Evolutionary conservation across 306 rosid genomes (phyloP), one percentile per base, ranked within the genome.

Genomic region (Parietaria judaica): DNA sequence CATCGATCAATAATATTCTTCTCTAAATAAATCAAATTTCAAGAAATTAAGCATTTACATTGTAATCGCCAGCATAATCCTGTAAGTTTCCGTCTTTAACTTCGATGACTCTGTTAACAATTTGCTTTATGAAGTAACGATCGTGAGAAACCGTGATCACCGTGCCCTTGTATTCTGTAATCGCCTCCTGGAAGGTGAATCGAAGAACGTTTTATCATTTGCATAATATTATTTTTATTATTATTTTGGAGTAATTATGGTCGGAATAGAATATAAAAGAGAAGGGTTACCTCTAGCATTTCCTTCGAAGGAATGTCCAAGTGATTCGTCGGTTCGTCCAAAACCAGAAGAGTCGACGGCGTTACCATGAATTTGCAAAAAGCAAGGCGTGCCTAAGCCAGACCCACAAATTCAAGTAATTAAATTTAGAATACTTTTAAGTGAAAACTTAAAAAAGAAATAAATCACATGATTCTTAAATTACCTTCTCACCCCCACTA

Each of bases 401-500:
- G 75, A 23, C 31, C 31, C 72, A 59, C 14, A 75, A 60, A 60
- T 14, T 16, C 59, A 49, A 68, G 47, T 41, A 58, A 45, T 63
- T 36, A 9, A 74, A 41, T 61, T 63, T 14, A 66, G 38, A 45
- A 68, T 60, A 63, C 70, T 23, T 23, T 23, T 23, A 23, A 12
- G 41, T 11, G 4, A 6, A 69, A 45, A 5, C 45, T 1, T 41
- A 41, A 41, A 5, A 5, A 5, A 36, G 61, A 23, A 23, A 7
- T 14, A 36, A 4, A 51, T 31, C 37, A 10, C 15, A 43, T 60
- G 36, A 4, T 60, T 60, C 10, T 23, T 51, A 14, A 5, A 60
- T 63, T 82, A 88, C 98, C 96, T 92, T 92, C 94, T 92, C 98
- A 51, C 98, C 98, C 72, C 96, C 98, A 72, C 98, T 92, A 72